These are phyloP conservation scores for Nitzschia sp. DNA, from an alignment of 108 stramenopile genomes.

Conservation along the genomic window DNA sequence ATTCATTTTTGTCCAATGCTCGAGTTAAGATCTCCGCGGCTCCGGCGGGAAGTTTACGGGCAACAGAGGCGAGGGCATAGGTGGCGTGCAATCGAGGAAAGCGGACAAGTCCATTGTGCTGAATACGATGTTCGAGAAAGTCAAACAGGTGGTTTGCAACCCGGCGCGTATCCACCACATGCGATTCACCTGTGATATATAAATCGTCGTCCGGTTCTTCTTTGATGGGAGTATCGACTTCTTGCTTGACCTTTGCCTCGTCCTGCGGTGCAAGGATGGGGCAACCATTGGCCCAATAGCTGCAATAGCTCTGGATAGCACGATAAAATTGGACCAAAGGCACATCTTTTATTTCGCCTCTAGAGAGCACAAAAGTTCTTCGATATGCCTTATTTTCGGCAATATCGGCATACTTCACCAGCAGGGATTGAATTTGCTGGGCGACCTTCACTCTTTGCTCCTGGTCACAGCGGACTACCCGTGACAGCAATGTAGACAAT, in stretches of 20 bases:
- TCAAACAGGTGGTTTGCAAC: conserved; percentile 24
- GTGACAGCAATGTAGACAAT: conserved; percentile 21
- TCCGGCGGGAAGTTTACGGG: conserved; percentile 20
- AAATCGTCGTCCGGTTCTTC: conserved; percentile 5
- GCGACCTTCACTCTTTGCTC: not conserved
- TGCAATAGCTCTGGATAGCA: conserved; percentile 26
- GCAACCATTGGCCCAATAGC: conserved; percentile 28
- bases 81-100: conserved; percentile 26
- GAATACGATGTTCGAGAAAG: conserved; percentile 25
- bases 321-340: conserved; percentile 30
- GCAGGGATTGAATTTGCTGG: not conserved
- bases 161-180: conserved; percentile 4
- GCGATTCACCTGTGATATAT: conserved; percentile 3
- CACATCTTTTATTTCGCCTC: conserved; percentile 12
- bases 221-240: not conserved
- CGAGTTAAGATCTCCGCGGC: conserved; percentile 42
- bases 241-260: not conserved
- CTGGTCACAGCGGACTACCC: not conserved
- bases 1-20: conserved; percentile 23
- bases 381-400: not conserved
- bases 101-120: conserved; percentile 15
- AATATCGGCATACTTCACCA: conserved; percentile 8
- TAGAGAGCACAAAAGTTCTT: not conserved
- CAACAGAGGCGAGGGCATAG: conserved; percentile 28
- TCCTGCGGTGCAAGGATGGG: not conserved